phyloP scores from a whole-genome alignment of 345 rosid genomes.

The Dipteronia sinensis region DNA sequence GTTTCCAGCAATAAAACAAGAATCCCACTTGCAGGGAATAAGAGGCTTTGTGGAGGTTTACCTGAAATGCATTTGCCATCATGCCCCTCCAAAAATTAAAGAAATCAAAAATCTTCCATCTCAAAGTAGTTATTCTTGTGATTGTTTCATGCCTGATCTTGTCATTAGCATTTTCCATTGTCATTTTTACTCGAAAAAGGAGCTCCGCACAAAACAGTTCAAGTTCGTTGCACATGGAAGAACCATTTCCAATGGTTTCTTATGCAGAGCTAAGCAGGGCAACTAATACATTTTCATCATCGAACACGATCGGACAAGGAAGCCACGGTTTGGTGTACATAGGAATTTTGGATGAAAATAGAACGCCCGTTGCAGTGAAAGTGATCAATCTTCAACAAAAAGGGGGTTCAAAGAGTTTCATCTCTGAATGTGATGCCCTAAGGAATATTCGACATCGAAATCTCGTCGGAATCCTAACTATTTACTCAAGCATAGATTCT shows the following conservation, averaged over 20 bases:
- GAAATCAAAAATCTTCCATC: not conserved
- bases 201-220: not conserved
- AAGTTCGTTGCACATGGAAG: not conserved
- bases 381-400: conserved; percentile 37
- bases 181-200: not conserved
- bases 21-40: too few species aligned
- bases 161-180: not conserved
- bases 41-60: not conserved
- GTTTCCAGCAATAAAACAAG: too few species aligned
- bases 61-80: too few species aligned
- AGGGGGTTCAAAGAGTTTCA: conserved; percentile 47
- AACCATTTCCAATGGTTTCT: conserved; percentile 10
- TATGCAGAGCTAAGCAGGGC: not conserved
- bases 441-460: conserved; percentile 41
- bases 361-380: conserved; percentile 31
- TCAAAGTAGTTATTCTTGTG: not conserved
- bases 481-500: conserved; percentile 25
- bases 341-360: conserved; percentile 9
- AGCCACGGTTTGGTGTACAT: too few species aligned
- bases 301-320: too few species aligned
- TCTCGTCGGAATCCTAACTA: conserved; percentile 41
- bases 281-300: too few species aligned
- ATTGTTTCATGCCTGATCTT: not conserved
- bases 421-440: conserved; percentile 48
- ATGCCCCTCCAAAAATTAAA: too few species aligned